Evolutionary conservation across 345 rosid species (phyloP), one percentile per base, ranked within the genome.

Genomic region (Microcos paniculata): DNA sequence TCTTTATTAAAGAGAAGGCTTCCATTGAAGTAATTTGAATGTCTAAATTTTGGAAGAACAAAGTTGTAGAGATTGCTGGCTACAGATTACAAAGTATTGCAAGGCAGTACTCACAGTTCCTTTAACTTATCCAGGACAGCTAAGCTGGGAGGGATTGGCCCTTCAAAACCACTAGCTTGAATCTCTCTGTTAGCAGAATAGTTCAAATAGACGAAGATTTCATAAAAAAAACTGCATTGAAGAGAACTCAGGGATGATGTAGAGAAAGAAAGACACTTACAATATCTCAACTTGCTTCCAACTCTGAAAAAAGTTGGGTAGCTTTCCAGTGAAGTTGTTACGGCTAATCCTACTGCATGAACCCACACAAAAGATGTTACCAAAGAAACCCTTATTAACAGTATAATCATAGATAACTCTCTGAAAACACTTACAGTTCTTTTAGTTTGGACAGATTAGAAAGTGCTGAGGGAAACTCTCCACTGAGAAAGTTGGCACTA

Each of bases 41-140:
- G n/a, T n/a, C n/a, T n/a, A n/a, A n/a, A n/a, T n/a, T 42, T 23
- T 8, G 51, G 12, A 65, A 2, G 1, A 16, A 42, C 43, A 28
- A 42, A 6, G 53, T 14, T 14, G 4, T 65, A 66, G 6, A 66
- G 30, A 66, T 43, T 28, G 43, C 42, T 16, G 19, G 70, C 19
- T 14, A 65, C 18, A 63, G 14, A 18, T 7, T 33, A 6, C 45
- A 23, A 45, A 46, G 12, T 28, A 3, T n/a, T 9, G 18, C 3
- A 71, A 71, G 38, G 33, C 10, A n/a, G 16, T 43, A 81, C 93
- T 87, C 76, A 89, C 93, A 89, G 45, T 56, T 80, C 67, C 51
- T 0, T 21, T 73, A 86, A 65, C 53, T 78, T 78, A n/a, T n/a
- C n/a, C n/a, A n/a, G n/a, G n/a, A n/a, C n/a, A n/a, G n/a, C n/a